Base-by-base conservation (phyloP, 306 rosid species). In the Malus asiatica region DNA sequence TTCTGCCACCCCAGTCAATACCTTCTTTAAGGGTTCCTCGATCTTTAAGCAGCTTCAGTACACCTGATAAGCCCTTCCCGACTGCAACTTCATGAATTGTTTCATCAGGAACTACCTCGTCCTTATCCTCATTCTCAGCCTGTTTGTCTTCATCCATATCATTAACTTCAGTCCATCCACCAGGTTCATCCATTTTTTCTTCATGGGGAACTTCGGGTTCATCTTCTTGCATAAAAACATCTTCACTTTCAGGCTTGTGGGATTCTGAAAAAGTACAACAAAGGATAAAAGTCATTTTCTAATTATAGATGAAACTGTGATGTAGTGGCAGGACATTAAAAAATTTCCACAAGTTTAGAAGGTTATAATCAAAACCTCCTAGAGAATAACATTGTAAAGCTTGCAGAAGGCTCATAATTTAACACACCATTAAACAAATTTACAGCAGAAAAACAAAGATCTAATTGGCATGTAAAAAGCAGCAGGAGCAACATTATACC, bases 1-100 rank as follows among this genome's bases (percentile, higher is more conserved):
- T 95, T 87, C 97, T 92, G 77, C 99, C 99, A 80, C 99, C 97
- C 97, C 97, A 95, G 64, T 95, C 97, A 70, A 90, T 69, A 78
- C 84, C 89, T 87, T 95, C 97, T 84, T 95, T 95, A 53, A 95
- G 96, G 40, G 95, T 89, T 61, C 97, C 99, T 74, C 99, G 88
- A 1, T 92, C 97, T 82, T 95, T 88, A 80, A 95, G 96, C 62
- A 95, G 86, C 84, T 82, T 88, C 81, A 95, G 78, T n/a, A 81
- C 97, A 80, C 97, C 91, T 20, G 97, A 90, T 75, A 95, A 80
- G 66, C 97, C 97, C 78, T 95, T 95, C 70, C 99, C 97, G 4
- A 95, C 90, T 0, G 97, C 86, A 79, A 83, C 91, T 89, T 95
- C 98, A 70, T 95, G 97, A 77, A 92, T 90, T 71, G 93, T 88